Base-by-base conservation (phyloP, 2,329 filamentous ascomycete species). In the Nannizziopsis barbatae region DNA sequence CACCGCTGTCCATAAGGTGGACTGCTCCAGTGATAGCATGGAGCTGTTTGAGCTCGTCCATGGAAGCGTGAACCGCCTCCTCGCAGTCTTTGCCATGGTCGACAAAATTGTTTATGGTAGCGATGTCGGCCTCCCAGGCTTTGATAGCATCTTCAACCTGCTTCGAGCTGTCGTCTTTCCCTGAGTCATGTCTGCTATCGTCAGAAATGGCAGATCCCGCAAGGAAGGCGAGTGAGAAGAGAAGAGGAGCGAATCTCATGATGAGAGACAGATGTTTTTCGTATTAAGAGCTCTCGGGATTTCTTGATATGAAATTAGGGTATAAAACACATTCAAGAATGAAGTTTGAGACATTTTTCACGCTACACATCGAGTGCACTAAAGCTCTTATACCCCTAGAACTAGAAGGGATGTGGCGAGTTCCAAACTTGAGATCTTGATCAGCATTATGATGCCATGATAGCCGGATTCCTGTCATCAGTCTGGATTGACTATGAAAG, bases 91-190 rank as follows among this genome's bases (percentile, higher is more conserved):
- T 31, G 12, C n/a, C n/a, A 8, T 33, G 20, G 27, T 33, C 14
- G 36, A 43, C 33, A 36, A 49, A 49, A 22, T 17, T 31, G 10
- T 44, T 49, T 14, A 49, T 44, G 5, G 11, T 33, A 22, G 17
- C 31, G n/a, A 44, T 49, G 20, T 43, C 41, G 10, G 12, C 9
- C 12, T 14, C 32, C 47, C 41, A 49, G 11, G 33, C 22, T 33
- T 22, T 14, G 18, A 49, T 49, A 20, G 47, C 41, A 10, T 44
- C 7, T 39, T 39, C 20, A 33, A 49, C 40, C 14, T 15, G 17
- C 12, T 17, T 17, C 22, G 7, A 27, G n/a, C 3, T 6, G 5
- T 42, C 30, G 35, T 47, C 20, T 15, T 35, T 20, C 37, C 31
- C 31, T 14, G 10, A 20, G 18, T 15, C 15, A 2, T 27, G 17